Evolutionary conservation across 2,329 filamentous ascomycete species (phyloP), one percentile per base, ranked within the genome.

Genomic region (Xylariales sp.): DNA sequence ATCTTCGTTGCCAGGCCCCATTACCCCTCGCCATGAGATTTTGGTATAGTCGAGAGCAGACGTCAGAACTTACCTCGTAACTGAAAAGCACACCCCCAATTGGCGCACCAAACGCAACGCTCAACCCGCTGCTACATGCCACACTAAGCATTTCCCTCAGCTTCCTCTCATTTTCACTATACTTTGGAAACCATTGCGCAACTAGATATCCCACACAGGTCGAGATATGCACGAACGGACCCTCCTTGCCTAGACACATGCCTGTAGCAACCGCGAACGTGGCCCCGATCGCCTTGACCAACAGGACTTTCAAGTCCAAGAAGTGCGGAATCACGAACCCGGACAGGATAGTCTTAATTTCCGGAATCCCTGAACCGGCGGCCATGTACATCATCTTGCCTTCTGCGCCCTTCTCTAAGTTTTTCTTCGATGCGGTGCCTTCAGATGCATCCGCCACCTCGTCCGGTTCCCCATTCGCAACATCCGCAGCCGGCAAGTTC

Each of bases 161-260:
- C 54, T 79, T 78, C 29, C 74, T 61, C 7, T 71, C 71, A 52
- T 80, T 80, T 7, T 71, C 63, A n/a, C 63, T 58, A 52, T 80
- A 80, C 50, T 79, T 80, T 0, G 73, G 70, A 31, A 80, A 73
- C n/a, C 59, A 14, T 53, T 64, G 7, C 8, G 69, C 72, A 1
- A 78, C 67, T 3, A 79, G 61, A 48, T 76, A 71, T 6, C 74
- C 74, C 0, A 76, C 69, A 49, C 74, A 79, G 2, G 76, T 76
- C 1, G 73, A 74, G 25, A 80, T 80, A 54, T 80, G 76, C 2
- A 81, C 75, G 47, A 80, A 80, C 0, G 76, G 76, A 0, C 77
- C 76, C 65, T 81, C 76, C 59, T 81, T 80, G 1, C 78, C 78
- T 4, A 81, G 57, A 50, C 72, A 78, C 72, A 80, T 75, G 11